Evolutionary conservation across 257 asterid species (phyloP).

Genomic region (Orobanche coerulescens): DNA sequence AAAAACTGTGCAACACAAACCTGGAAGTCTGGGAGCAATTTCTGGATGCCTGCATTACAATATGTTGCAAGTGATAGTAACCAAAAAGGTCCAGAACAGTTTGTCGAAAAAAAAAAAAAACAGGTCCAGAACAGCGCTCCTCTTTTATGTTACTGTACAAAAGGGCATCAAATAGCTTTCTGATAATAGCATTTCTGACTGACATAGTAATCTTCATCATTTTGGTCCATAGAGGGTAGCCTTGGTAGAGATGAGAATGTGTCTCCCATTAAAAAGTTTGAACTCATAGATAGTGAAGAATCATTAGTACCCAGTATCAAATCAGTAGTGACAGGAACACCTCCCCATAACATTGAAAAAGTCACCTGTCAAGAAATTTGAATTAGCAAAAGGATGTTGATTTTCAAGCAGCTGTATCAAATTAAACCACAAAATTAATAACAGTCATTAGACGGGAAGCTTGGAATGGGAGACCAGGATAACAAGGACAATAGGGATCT

Average conservation of each 20-base stretch:
- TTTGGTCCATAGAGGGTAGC: conserved; percentile 38
- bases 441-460: neutral
- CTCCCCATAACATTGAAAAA: conserved; percentile 93
- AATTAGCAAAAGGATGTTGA: neutral
- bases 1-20: conserved; percentile 34
- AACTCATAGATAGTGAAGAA: conserved; percentile 78
- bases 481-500: conserved; percentile 13
- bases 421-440: conserved; percentile 6
- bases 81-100: no score
- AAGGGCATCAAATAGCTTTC: conserved; percentile 86
- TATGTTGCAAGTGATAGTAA: conserved; percentile 78
- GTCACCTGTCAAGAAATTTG: conserved; percentile 57
- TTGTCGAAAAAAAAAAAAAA: no score
- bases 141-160: conserved; percentile 87
- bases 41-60: conserved; percentile 71
- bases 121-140: conserved; percentile 99
- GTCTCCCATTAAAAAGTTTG: conserved; percentile 91
- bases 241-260: conserved; percentile 45
- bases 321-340: conserved; percentile 86
- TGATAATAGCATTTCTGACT: conserved; percentile 73
- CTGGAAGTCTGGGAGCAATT: conserved; percentile 96
- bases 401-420: conserved; percentile 11
- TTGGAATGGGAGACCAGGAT: conserved; percentile 9
- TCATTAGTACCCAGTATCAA: conserved; percentile 78
- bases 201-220: conserved; percentile 50